Percentiles rank a stretch among this genome's conserved stretches.
These are phyloP conservation scores for Eleusine indica DNA, from an alignment of 176 grass and related monocot species.

Conservation along the genomic window DNA sequence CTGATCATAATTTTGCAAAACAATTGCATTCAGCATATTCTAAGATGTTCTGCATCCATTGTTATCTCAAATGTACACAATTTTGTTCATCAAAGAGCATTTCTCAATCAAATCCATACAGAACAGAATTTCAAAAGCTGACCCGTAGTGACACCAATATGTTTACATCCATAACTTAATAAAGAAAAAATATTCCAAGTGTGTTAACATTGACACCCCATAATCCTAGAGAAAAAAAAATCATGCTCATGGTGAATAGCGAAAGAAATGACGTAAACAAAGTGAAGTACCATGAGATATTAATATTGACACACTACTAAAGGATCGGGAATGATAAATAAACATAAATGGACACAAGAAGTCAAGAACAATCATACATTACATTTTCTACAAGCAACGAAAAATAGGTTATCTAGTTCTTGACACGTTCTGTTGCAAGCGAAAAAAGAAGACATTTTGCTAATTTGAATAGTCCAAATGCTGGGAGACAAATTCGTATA, in stretches of 20 bases:
- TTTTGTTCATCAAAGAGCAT: constrained; percentile 1
- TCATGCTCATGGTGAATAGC: background rate
- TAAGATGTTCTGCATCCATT: background rate
- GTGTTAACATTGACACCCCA: background rate
- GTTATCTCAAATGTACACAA: background rate
- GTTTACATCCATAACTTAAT: background rate
- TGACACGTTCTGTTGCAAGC: background rate
- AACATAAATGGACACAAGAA: background rate
- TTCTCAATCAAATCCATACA: constrained; percentile 19
- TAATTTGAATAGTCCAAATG: background rate
- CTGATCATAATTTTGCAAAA: background rate
- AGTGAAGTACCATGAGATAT: background rate
- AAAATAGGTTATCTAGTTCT: background rate
- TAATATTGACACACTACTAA: background rate
- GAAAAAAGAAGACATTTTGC: background rate
- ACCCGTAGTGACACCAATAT: background rate
- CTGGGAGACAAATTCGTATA: background rate
- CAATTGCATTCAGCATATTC: background rate
- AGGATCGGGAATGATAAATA: background rate
- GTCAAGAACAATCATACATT: background rate
- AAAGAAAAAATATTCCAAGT: background rate
- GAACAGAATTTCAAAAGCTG: background rate
- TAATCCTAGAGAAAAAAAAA: background rate
- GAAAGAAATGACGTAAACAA: background rate
- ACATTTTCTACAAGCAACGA: background rate